Conservation (phyloP, 306 rosid species). For the Vigna radiata region DNA sequence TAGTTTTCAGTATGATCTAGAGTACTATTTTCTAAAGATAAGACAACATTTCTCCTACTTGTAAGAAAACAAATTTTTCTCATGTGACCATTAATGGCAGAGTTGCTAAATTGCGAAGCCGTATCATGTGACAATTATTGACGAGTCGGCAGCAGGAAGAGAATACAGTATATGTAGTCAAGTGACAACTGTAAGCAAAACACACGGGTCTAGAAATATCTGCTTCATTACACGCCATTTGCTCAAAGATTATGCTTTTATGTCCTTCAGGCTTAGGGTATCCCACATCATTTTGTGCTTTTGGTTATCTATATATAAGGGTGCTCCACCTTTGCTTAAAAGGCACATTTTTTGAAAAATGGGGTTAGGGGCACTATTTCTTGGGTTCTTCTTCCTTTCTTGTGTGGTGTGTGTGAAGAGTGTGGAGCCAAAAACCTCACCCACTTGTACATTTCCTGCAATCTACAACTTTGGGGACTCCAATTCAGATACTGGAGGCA, state of each 20-base stretch:
- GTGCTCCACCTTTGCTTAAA: neutral
- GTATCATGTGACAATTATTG: neutral
- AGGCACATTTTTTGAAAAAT: slow-evolving; percentile 38
- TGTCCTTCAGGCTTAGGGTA: neutral
- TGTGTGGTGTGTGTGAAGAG: slow-evolving; percentile 43
- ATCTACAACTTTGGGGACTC: slow-evolving; percentile 97
- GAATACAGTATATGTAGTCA: neutral
- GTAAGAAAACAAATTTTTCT: no score
- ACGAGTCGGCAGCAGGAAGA: neutral
- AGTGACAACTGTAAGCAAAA: slow-evolving; percentile 22
- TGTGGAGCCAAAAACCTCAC: slow-evolving; percentile 39
- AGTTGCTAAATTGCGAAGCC: no score
- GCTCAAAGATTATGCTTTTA: neutral
- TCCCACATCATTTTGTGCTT: neutral
- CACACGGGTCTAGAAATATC: neutral
- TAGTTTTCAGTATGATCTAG: no score
- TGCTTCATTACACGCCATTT: neutral
- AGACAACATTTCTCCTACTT: no score
- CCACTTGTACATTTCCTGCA: slow-evolving; percentile 75
- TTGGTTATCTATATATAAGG: neutral
- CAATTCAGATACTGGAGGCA: slow-evolving; percentile 94
- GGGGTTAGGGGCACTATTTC: slow-evolving; percentile 45
- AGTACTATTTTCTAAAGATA: no score
- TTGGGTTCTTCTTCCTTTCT: slow-evolving; percentile 46
- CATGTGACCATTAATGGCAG: no score